Conservation (phyloP, 2,329 filamentous ascomycete species). For the Pseudogymnoascus sp. region DNA sequence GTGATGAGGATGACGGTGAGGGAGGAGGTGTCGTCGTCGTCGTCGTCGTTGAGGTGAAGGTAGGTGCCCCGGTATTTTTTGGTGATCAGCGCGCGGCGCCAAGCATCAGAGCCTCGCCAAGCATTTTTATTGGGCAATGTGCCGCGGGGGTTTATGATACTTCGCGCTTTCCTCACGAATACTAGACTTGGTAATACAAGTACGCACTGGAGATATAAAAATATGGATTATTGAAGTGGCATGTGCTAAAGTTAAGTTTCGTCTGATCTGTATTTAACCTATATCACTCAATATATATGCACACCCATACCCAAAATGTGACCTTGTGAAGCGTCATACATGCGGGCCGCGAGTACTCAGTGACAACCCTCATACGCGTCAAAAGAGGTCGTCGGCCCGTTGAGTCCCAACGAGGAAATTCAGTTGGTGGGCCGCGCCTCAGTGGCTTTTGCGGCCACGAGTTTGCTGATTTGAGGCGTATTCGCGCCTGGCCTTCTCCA, state of each 20-base stretch:
- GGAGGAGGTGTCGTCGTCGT: slow-evolving; percentile 6
- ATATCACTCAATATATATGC: not conserved
- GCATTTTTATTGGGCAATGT: not conserved
- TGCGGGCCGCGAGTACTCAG: not conserved
- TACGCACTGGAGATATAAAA: not conserved
- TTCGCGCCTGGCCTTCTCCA: not conserved
- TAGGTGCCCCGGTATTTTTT: not conserved
- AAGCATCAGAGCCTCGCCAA: not conserved
- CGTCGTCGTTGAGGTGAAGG: not conserved
- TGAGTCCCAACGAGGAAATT: not conserved
- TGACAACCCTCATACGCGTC: not conserved
- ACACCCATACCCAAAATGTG: not conserved
- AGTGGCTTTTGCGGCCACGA: not conserved
- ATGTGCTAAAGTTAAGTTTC: not conserved
- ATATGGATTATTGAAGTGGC: not conserved
- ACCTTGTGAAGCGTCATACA: not conserved
- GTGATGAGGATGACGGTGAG: not conserved
- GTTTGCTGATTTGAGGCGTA: not conserved
- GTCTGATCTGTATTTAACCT: too few species aligned
- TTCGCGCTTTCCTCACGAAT: not conserved
- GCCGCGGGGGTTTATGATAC: not conserved
- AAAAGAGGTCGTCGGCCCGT: not conserved
- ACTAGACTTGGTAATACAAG: not conserved
- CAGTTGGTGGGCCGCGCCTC: not conserved
- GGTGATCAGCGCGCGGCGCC: not conserved